These are phyloP conservation scores for Phytophthora lateralis DNA, from an alignment of 352 stramenopile genomes.

Conservation along the genomic window DNA sequence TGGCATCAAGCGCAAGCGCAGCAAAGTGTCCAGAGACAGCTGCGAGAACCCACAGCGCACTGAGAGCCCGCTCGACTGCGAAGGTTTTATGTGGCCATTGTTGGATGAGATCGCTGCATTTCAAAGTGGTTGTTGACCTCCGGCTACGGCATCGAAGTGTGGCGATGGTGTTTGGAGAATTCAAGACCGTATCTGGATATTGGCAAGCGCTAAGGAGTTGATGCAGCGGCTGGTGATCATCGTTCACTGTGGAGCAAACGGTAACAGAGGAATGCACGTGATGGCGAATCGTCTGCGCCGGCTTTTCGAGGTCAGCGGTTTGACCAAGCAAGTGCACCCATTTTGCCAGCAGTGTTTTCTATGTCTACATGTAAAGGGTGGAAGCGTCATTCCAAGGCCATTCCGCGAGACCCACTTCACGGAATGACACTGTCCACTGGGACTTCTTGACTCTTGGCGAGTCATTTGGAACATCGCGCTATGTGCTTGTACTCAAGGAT, in stretches of 20 bases:
- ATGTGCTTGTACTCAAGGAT: conserved; percentile 17
- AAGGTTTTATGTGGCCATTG: not conserved
- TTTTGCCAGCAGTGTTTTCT: conserved; percentile 21
- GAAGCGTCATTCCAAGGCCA: conserved; percentile 8
- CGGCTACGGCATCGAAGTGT: not conserved
- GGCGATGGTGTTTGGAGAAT: not conserved
- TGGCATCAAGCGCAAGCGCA: not conserved
- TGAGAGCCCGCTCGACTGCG: not conserved
- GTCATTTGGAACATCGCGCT: conserved; percentile 14
- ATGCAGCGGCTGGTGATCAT: not conserved
- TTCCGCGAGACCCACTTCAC: conserved; percentile 16
- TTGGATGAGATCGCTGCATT: not conserved
- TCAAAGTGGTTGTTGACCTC: not conserved
- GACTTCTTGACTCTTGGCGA: conserved; percentile 15
- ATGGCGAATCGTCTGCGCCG: not conserved
- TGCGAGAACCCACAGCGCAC: not conserved
- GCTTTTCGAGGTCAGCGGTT: not conserved
- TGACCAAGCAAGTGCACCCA: not conserved
- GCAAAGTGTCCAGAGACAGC: not conserved
- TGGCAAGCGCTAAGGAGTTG: not conserved
- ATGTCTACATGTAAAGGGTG: conserved; percentile 17
- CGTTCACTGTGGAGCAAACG: not conserved
- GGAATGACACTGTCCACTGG: conserved; percentile 13
- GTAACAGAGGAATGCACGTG: not conserved
- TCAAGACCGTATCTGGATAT: not conserved